Percentiles rank a stretch among this genome's conserved stretches.
Evolutionary conservation across 2,329 filamentous ascomycete species (phyloP).

Genomic region (Incumbomyces delicatus): DNA sequence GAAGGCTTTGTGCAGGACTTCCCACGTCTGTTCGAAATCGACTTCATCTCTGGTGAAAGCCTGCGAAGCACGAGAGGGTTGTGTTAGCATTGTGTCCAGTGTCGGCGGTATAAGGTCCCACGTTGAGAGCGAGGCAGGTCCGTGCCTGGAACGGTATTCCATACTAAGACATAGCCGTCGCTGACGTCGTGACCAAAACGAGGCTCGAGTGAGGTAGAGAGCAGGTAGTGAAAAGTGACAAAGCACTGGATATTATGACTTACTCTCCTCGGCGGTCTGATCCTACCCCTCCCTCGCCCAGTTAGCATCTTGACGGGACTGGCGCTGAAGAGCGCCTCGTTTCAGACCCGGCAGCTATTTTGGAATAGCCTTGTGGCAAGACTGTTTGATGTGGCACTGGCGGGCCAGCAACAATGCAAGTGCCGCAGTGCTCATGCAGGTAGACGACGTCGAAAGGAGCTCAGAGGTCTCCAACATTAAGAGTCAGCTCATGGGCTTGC

Average conservation of each 20-base stretch:
- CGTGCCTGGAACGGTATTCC: too few relatives aligned
- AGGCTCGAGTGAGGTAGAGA: neutral
- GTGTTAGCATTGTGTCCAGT: constrained; percentile 8
- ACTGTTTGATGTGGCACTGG: neutral
- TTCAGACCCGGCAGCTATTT: neutral
- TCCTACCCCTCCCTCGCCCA: constrained; percentile 42
- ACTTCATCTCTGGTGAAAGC: constrained; percentile 50
- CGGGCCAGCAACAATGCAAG: neutral
- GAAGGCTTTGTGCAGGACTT: constrained; percentile 63
- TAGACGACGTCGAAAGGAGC: too few relatives aligned
- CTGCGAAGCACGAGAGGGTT: constrained; percentile 28
- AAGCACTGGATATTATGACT: too few relatives aligned
- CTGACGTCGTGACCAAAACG: neutral
- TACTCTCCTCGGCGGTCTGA: constrained; percentile 59
- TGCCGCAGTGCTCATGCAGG: too few relatives aligned
- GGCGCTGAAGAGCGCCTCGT: constrained; percentile 3
- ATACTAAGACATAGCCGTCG: neutral
- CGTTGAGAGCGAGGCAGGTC: neutral
- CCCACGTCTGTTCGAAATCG: constrained; percentile 83
- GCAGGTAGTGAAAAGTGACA: neutral
- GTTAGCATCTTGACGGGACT: constrained; percentile 36
- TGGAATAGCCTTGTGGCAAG: too few relatives aligned
- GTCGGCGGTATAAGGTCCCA: neutral
- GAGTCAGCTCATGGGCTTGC: too few relatives aligned
- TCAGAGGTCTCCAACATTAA: too few relatives aligned